phyloP scores from a whole-genome alignment of 331 rosid species.

The Acacia concinna region DNA sequence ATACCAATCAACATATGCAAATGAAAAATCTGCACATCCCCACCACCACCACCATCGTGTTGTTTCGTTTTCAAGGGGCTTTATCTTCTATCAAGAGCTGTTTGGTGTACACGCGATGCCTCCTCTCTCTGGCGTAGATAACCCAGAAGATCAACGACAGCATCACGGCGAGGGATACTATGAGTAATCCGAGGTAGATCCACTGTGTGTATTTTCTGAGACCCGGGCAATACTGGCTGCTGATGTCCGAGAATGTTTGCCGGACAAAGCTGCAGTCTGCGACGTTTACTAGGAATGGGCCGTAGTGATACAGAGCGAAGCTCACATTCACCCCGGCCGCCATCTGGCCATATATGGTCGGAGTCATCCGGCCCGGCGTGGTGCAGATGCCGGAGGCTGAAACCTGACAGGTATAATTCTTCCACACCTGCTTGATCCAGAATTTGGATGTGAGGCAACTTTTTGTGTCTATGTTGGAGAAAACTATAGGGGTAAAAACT shows the following conservation, averaged over 20 bases:
- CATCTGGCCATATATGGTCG: slow-evolving; percentile 47
- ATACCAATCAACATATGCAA: not conserved
- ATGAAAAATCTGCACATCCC: not conserved
- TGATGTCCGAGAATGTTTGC: slow-evolving; percentile 50
- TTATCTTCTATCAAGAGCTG: not conserved
- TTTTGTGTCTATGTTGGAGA: not conserved
- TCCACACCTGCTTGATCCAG: slow-evolving; percentile 51
- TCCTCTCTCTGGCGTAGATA: slow-evolving; percentile 59
- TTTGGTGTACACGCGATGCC: slow-evolving; percentile 51
- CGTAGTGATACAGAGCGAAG: slow-evolving; percentile 55
- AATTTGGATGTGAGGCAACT: not conserved
- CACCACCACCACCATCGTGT: not conserved
- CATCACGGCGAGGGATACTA: slow-evolving; percentile 69
- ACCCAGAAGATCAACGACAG: slow-evolving; percentile 70
- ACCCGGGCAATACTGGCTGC: slow-evolving; percentile 50
- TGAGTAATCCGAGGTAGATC: slow-evolving; percentile 57
- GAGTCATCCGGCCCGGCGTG: slow-evolving; percentile 64
- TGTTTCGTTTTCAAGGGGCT: slow-evolving; percentile 8
- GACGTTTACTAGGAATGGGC: slow-evolving; percentile 62
- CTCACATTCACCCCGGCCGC: slow-evolving; percentile 51
- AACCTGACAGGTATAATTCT: slow-evolving; percentile 51
- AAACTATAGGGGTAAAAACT: not conserved
- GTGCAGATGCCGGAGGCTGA: slow-evolving; percentile 35
- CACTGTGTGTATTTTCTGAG: slow-evolving; percentile 40
- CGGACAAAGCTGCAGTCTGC: slow-evolving; percentile 67